These are phyloP conservation scores for Marchantia polymorpha DNA, from an alignment of 225 moss, liverwort and hornwort species.

Conservation along the genomic window DNA sequence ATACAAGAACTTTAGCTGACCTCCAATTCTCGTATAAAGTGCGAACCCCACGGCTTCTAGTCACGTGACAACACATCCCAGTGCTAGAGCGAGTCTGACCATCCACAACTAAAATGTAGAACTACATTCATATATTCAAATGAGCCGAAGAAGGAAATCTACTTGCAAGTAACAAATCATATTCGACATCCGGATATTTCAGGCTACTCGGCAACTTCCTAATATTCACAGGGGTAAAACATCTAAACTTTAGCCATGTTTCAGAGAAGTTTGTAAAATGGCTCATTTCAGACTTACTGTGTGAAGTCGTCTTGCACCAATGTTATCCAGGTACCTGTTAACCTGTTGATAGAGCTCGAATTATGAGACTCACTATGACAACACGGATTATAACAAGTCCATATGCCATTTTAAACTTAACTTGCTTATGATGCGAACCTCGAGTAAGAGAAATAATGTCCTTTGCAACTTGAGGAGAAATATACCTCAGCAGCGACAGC, in stretches of 20 bases:
- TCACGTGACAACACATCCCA: no score
- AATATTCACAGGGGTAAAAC: no score
- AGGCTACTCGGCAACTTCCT: no score
- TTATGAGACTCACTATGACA: neutral
- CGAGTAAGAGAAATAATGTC: neutral
- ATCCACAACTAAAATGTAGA: neutral
- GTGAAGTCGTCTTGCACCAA: constrained; percentile 79
- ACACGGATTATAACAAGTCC: no score
- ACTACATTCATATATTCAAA: no score
- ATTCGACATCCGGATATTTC: no score
- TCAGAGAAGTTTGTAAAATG: no score
- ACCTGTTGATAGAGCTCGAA: constrained; percentile 44
- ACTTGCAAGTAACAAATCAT: no score
- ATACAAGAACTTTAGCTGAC: neutral
- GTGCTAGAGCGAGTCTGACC: no score
- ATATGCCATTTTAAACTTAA: neutral
- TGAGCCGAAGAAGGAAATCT: no score
- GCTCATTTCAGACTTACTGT: constrained; percentile 39
- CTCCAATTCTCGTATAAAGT: neutral
- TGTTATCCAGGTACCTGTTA: constrained; percentile 79
- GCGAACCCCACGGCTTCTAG: neutral
- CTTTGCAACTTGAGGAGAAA: no score
- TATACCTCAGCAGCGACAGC: constrained; percentile 81
- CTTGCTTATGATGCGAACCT: neutral
- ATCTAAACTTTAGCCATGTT: no score